Evolutionary conservation across 495 filamentous ascomycete species (phyloP), one percentile per base, ranked within the genome.

Genomic region (Penicillium verhagenii): DNA sequence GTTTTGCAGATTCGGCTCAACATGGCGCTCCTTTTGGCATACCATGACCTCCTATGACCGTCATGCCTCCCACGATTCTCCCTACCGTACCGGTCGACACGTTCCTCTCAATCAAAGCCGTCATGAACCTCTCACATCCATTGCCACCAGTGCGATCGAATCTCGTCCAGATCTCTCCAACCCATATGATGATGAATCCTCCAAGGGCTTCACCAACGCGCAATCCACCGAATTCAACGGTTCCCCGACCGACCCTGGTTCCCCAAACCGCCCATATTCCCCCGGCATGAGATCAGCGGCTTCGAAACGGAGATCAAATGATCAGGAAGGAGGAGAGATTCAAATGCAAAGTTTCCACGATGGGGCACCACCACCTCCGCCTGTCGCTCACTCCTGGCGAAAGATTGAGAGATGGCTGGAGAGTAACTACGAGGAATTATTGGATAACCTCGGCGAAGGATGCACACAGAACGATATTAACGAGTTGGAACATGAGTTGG

Each of bases 261-360:
- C 82, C 11, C 82, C 84, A 7, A 73, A 54, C 49, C 73, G 73
- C 23, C 89, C 92, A 29, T 97, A 97, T 72, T 90, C 91, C 3
- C 95, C 94, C 25, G 94, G 95, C 47, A 85, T 96, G 84, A 79
- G 92, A 54, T 92, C 91, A 2, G 69, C 83, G 20, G 73, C 79
- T 47, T 86, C 88, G 68, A 80, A 83, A 60, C 73, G 80, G 43
- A 68, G 65, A 50, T 78, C 82, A 3, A 78, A 76, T 50, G 82
- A 86, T 37, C 68, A 65, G 56, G 84, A 87, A 52, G 75, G 82
- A 21, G 87, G 88, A 18, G 92, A 96, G 69, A 97, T 99, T 52
- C 92, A 92, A 52, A 92, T 99, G 87, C 95, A 97, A 73, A 89
- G 89, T 47, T 99, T 99, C 73, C 83, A 86, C 59, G 91, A 97